Base-by-base conservation (phyloP, 352 stramenopile species). In the Phytopythium boreale region DNA sequence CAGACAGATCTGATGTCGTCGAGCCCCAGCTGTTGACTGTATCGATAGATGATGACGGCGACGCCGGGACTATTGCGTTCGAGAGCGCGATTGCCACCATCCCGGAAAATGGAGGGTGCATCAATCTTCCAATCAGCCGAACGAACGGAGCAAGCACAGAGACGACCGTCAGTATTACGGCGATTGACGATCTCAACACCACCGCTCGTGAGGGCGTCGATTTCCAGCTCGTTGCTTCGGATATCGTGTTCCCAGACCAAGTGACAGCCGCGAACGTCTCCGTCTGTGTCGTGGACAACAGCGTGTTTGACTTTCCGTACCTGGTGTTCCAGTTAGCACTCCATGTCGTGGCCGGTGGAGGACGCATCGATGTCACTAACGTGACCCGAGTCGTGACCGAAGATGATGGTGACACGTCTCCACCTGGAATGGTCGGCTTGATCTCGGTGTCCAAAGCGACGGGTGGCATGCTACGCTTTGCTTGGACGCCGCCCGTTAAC, bases 11-110 rank as follows among this genome's bases (percentile, higher is more conserved):
- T 1, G 74, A 83, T 27, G 22, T 43, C 1, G 66, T 86, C 7
- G 26, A 39, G 2, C 55, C 67, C 3, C 63, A 49, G 20, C 64
- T n/a, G 2, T 58, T 62, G 7, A 67, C 60, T 19, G 67, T 88
- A 12, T 72, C 63, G 3, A 84, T 90, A 50, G 10, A 56, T 1
- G 82, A 90, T 52, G 82, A 89, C 24, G 82, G 77, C 0, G 82
- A 90, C 51, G 79, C 77, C 26, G 82, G 82, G 4, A 66, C 34
- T 50, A 76, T 90, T 37, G 72, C 72, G 5, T 90, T 90, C 68
- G 63, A 29, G 5, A 43, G 49, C 6, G 41, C 36, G 2, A 53
- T 67, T 1, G 24, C 77, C 1, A 61, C 20, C 0, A 68, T 82
- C 1, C 24, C 52, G 11, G 82, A 90, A 57, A 72, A 67, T 20